Evolutionary conservation across 257 asterid species (phyloP).

Genomic region (Solanum phureja): DNA sequence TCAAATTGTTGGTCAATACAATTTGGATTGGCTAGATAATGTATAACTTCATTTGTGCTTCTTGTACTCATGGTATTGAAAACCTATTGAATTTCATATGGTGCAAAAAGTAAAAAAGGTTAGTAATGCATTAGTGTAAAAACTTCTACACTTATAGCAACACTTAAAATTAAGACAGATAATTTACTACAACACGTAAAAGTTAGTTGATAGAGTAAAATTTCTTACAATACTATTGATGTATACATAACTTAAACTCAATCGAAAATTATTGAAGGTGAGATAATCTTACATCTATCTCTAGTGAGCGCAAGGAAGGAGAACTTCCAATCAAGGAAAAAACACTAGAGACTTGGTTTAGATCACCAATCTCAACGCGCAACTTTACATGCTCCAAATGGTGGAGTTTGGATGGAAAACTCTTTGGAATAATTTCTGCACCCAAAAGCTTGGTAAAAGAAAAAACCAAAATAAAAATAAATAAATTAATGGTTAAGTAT

Average conservation of each 20-base stretch:
- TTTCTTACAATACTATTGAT: neutral
- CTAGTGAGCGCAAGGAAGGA: neutral
- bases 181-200: neutral
- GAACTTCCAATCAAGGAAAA: constrained; percentile 1
- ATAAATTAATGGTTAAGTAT: neutral
- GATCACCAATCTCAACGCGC: neutral
- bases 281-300: neutral
- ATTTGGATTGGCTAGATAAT: neutral
- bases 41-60: neutral
- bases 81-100: neutral
- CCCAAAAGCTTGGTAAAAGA: neutral
- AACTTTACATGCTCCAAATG: neutral
- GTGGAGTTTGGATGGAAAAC: neutral
- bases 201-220: neutral
- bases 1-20: neutral
- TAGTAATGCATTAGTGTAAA: neutral
- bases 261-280: neutral
- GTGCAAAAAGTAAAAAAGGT: neutral
- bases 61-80: neutral
- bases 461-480: neutral
- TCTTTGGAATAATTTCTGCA: neutral
- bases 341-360: neutral
- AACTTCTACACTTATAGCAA: too few species aligned
- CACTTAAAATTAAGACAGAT: neutral
- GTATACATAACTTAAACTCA: neutral